Evolutionary conservation across 129 eudicot species (phyloP), one percentile per base, ranked within the genome.

Genomic region (Solidago caesia): DNA sequence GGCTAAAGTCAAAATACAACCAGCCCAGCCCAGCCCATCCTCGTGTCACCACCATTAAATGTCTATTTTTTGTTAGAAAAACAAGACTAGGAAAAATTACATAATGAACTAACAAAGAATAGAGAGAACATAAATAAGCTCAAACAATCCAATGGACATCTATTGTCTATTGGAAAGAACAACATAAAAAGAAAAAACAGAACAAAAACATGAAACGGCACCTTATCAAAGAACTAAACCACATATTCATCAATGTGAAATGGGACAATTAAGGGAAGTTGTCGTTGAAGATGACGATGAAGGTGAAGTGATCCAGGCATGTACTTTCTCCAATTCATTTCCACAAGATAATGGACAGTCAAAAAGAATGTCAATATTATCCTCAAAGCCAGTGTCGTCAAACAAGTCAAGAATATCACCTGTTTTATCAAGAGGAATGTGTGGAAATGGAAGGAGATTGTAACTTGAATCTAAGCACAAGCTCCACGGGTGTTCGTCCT

Each of bases 401-500:
- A 85, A 85, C 68, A 85, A 80, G 77, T 87, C 87, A 6, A 64
- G 80, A 49, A 81, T 15, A 15, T 79, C 91, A 15, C 83, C 76
- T 7, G 87, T 56, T 72, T 75, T 80, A 42, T 86, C 95, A 3
- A 74, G 44, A 7, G 85, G 82, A 25, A 84, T 67, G 68, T 87
- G 83, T 41, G 90, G 84, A n/a, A 87, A 81, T 44, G 83, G 85
- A 27, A 87, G 81, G 16, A 83, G 68, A 47, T 83, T 73, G 74
- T 84, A 86, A 4, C 25, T 80, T 1, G 68, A 33, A 66, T 89
- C 94, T 77, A 86, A 48, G 68, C 86, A 84, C 52, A 87, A 74
- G 83, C 79, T 79, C 98, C 98, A 92, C 0, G 87, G 87, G 75
- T 89, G 75, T 21, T 82, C 91, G 2, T 75, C 67, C 49, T 84